Conservation (phyloP, 164 flowering plant genomes). For the Kalanchoe fedtschenkoi region DNA sequence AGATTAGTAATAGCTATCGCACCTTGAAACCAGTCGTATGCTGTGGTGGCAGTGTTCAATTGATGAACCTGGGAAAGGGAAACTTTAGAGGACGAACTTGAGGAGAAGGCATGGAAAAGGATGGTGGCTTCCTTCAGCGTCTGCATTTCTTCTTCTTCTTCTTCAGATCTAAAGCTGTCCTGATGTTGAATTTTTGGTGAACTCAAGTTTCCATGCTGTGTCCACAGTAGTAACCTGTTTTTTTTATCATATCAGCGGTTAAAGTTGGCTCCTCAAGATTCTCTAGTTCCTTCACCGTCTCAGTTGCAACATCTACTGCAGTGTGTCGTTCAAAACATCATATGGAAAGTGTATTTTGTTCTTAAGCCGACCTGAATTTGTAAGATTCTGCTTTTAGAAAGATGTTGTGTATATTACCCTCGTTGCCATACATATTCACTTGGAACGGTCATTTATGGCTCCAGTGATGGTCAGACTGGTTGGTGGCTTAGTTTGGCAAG, state of each 20-base stretch:
- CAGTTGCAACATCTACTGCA: slow-evolving; percentile 40
- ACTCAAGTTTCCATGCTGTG: slow-evolving; percentile 17
- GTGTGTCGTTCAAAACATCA: slow-evolving; percentile 44
- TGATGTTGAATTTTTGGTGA: slow-evolving; percentile 20
- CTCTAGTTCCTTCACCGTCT: slow-evolving; percentile 58
- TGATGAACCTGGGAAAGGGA: slow-evolving; percentile 20
- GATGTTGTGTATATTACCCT: slow-evolving; percentile 21
- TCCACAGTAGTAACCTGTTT: slow-evolving; percentile 36
- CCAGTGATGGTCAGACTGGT: slow-evolving; percentile 48
- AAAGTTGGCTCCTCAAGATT: slow-evolving; percentile 39
- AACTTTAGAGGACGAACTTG: slow-evolving; percentile 42
- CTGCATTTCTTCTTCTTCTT: slow-evolving; percentile 28
- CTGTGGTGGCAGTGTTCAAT: slow-evolving; percentile 6
- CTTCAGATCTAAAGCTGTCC: slow-evolving; percentile 26
- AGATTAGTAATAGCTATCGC: background rate
- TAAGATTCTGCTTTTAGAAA: background rate
- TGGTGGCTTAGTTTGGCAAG: slow-evolving; percentile 13
- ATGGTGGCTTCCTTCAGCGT: slow-evolving; percentile 16
- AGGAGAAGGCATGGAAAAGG: slow-evolving; percentile 33
- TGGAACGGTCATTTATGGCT: slow-evolving; percentile 43
- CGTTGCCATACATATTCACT: slow-evolving; percentile 37
- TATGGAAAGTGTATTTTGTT: slow-evolving; percentile 44
- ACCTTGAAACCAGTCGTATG: slow-evolving; percentile 44
- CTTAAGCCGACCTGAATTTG: slow-evolving; percentile 30
- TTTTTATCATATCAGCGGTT: slow-evolving; percentile 49